Percentiles rank a stretch among this genome's conserved stretches.
These are phyloP conservation scores for Yamadazyma friedrichii DNA, from an alignment of 1,139 yeast species.

Conservation along the genomic window DNA sequence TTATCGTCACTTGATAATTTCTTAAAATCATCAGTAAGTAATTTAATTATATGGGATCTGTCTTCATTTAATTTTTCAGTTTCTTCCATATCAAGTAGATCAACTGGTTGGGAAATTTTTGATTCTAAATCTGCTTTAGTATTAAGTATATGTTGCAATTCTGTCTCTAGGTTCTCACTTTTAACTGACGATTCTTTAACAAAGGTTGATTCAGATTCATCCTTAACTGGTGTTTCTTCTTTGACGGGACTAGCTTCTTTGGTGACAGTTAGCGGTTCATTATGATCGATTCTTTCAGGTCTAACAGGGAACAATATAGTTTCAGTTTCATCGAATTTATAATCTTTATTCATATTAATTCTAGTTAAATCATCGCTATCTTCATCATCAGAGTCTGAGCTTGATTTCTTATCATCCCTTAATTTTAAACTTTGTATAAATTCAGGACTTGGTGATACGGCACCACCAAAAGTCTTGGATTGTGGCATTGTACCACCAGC, in stretches of 20 bases:
- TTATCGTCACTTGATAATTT: conserved; percentile 17
- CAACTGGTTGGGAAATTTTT: conserved; percentile 30
- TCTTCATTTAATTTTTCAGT: conserved; percentile 30
- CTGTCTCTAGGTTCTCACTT: conserved; percentile 30
- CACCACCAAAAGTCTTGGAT: conserved; percentile 1
- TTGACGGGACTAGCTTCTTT: conserved; percentile 10
- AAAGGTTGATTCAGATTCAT: conserved; percentile 9
- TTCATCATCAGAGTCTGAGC: conserved; percentile 19
- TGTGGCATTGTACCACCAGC: conserved; percentile 20
- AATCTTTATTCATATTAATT: conserved; percentile 64
- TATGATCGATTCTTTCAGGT: conserved; percentile 26
- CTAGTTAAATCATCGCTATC: conserved; percentile 41
- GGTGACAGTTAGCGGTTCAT: background rate
- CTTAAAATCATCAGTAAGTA: conserved; percentile 26
- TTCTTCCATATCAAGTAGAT: conserved; percentile 32
- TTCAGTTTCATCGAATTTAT: conserved; percentile 48
- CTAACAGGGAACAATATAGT: conserved; percentile 45
- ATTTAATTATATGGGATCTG: conserved; percentile 28
- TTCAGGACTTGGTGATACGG: conserved; percentile 32
- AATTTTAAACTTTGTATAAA: conserved; percentile 38
- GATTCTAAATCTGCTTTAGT: conserved; percentile 31
- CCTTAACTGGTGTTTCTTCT: conserved; percentile 8
- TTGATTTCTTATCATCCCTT: conserved; percentile 21
- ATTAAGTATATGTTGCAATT: conserved; percentile 26
- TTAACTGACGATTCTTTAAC: conserved; percentile 32